Conservation (phyloP, 2,329 filamentous ascomycete species). For the Clarireedia paspali region DNA sequence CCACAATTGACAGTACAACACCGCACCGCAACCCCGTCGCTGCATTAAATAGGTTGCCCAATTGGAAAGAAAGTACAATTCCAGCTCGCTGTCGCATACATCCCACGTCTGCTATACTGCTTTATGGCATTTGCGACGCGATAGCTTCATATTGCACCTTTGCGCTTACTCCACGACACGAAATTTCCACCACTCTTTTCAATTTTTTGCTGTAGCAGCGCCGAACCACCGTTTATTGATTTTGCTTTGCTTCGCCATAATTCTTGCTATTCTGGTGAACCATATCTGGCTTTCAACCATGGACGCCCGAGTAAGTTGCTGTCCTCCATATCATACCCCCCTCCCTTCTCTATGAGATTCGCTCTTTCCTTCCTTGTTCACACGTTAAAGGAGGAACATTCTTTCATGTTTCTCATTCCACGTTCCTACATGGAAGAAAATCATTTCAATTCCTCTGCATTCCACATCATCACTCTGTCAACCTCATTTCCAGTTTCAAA, state of each 20-base stretch:
- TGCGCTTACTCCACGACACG: background rate
- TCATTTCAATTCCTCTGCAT: slow-evolving; percentile 9
- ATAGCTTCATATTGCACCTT: slow-evolving; percentile 8
- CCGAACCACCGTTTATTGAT: background rate
- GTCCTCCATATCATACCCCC: slow-evolving; percentile 8
- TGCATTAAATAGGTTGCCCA: background rate
- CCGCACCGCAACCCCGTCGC: background rate
- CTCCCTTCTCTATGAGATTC: background rate
- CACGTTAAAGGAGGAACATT: background rate
- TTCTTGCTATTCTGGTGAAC: background rate
- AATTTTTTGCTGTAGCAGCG: background rate
- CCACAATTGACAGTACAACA: no score
- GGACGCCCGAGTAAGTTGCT: slow-evolving; percentile 35
- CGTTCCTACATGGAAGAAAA: background rate
- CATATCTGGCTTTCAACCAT: slow-evolving; percentile 20
- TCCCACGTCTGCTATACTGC: background rate
- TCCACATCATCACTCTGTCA: slow-evolving; percentile 15
- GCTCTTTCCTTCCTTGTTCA: background rate
- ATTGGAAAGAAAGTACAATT: background rate
- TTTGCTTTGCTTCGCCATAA: background rate
- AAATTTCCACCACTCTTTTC: background rate
- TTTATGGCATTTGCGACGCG: slow-evolving; percentile 20
- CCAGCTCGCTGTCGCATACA: background rate
- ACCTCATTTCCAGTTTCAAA: slow-evolving; percentile 13
- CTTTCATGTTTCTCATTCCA: background rate